Evolutionary conservation across 148 eudicot genomes (phyloP), one percentile per base, ranked within the genome.

Genomic region (Amaranthus palmeri): DNA sequence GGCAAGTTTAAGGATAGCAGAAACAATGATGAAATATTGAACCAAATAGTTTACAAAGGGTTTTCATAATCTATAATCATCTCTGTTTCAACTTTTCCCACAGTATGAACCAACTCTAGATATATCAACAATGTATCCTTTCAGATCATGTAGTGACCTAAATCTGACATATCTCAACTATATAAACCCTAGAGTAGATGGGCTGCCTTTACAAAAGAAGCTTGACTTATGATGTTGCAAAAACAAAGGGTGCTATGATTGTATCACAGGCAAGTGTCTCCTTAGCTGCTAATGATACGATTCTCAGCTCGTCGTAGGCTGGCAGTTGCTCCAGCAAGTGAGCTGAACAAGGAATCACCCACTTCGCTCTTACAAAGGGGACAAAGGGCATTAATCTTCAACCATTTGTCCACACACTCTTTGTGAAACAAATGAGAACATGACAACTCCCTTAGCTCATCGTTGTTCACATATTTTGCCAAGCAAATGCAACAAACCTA

Each of bases 401-500:
- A 87, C 97, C 97, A 92, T 77, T 92, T 92, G 68, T 92, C 97
- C 44, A 92, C 96, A 69, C 97, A 92, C 7, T 90, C 96, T 79
- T 86, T 92, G 83, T 92, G 97, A 70, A 92, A 90, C 84, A 92
- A 80, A 82, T 92, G 97, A 52, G 85, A 57, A 67, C 97, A 92
- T 8, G 96, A 88, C 79, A 92, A 77, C 73, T 92, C 97, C 68
- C 91, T 81, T 4, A 92, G 78, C 76, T 92, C 96, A 25, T 92
- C 96, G 44, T 92, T 90, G 85, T 92, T 83, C 67, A 76, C 91
- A 74, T 92, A 92, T 70, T 88, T 92, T 3, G 96, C 91, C 77
- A 92, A 84, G 83, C 97, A 92, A 72, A 92, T 92, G 80, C 97
- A 88, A 79, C 97, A 92, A 54, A 83, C 96, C 97, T 92, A 92